These are phyloP conservation scores for Pestalotiopsis sp. DNA, from an alignment of 2,329 filamentous ascomycete species.

Conservation along the genomic window DNA sequence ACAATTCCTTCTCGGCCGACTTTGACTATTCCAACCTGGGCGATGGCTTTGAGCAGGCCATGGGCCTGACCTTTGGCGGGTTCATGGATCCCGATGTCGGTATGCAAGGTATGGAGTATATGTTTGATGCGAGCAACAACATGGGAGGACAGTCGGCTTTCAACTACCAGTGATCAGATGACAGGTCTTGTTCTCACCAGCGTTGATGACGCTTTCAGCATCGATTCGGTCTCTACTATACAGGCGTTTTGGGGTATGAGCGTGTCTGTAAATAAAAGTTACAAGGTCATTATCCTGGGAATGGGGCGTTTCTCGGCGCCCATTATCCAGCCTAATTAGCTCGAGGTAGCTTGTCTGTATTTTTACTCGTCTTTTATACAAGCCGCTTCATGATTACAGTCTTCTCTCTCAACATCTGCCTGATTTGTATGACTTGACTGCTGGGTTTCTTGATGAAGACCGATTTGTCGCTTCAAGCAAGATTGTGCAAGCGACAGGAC, in stretches of 20 bases:
- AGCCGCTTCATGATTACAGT: too few relatives aligned
- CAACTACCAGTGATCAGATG: not conserved
- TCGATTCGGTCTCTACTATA: not conserved
- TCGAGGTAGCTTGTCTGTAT: too few relatives aligned
- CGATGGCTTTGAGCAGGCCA: slow-evolving; percentile 43
- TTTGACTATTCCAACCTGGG: slow-evolving; percentile 36
- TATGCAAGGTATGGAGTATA: not conserved
- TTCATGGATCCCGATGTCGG: slow-evolving; percentile 19
- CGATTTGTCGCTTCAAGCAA: too few relatives aligned
- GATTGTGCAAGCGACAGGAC: too few relatives aligned
- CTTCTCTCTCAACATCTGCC: too few relatives aligned
- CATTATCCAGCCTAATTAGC: not conserved
- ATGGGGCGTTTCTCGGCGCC: not conserved
- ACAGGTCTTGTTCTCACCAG: too few relatives aligned
- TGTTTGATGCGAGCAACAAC: not conserved
- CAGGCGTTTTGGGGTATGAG: not conserved
- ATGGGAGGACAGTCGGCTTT: not conserved
- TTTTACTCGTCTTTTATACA: too few relatives aligned
- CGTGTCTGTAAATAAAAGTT: not conserved
- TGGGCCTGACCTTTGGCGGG: slow-evolving; percentile 41
- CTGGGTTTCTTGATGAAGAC: too few relatives aligned
- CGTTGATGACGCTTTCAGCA: too few relatives aligned
- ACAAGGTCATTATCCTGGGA: not conserved
- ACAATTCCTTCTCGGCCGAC: slow-evolving; percentile 27
- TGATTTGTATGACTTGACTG: too few relatives aligned